phyloP scores from a whole-genome alignment of 768 basidiomycete species.

The Polyporus arcularius region DNA sequence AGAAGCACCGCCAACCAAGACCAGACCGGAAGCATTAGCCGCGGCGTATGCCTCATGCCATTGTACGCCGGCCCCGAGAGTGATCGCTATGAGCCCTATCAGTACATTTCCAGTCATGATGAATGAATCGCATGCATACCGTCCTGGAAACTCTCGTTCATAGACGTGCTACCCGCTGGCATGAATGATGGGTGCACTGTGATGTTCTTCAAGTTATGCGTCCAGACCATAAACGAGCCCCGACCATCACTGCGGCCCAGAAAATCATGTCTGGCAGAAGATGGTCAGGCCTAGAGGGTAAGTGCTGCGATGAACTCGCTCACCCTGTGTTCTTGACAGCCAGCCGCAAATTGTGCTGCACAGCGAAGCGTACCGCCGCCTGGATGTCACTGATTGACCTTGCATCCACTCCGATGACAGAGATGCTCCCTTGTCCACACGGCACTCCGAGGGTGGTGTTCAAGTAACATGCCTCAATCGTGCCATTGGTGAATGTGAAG shows the following conservation, averaged over 20 bases:
- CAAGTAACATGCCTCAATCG: slow-evolving; percentile 52
- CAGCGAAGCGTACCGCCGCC: slow-evolving; percentile 28
- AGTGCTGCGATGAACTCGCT: neutral
- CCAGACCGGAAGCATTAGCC: neutral
- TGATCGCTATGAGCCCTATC: slow-evolving; percentile 16
- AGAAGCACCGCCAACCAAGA: neutral
- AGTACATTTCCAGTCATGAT: slow-evolving; percentile 16
- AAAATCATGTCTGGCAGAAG: neutral
- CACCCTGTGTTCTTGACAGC: slow-evolving; percentile 31
- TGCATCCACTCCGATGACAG: slow-evolving; percentile 31
- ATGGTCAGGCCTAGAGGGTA: neutral
- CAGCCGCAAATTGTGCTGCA: slow-evolving; percentile 23
- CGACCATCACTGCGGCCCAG: slow-evolving; percentile 27
- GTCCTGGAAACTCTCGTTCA: slow-evolving; percentile 6
- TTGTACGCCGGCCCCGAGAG: slow-evolving; percentile 33
- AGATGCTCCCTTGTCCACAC: slow-evolving; percentile 46
- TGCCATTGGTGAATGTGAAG: slow-evolving; percentile 41
- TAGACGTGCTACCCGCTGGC: slow-evolving; percentile 33
- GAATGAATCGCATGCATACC: slow-evolving; percentile 15
- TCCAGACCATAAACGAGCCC: slow-evolving; percentile 38
- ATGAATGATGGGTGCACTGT: slow-evolving; percentile 32
- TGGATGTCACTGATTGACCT: slow-evolving; percentile 31
- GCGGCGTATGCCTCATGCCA: slow-evolving; percentile 7
- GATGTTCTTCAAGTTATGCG: slow-evolving; percentile 42
- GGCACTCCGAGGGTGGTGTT: slow-evolving; percentile 41